These are phyloP conservation scores for Ochromonas danica DNA, from an alignment of 108 stramenopile genomes.

Conservation along the genomic window DNA sequence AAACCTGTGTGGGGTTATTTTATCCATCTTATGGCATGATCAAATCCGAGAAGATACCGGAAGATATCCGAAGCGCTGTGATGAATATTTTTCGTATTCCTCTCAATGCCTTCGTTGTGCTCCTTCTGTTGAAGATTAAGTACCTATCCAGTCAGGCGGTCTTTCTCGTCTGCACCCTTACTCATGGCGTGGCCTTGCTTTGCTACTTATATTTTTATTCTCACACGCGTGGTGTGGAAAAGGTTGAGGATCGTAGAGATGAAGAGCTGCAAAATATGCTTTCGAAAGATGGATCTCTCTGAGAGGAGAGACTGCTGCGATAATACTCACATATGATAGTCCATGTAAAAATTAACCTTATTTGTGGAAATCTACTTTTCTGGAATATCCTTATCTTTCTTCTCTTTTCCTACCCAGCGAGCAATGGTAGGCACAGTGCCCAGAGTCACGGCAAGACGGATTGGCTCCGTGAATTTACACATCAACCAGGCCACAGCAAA, in stretches of 20 bases:
- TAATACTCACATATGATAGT: no score
- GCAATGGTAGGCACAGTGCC: slow-evolving; percentile 69
- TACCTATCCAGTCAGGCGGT: slow-evolving; percentile 9
- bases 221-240: no score
- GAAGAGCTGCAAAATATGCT: no score
- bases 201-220: slow-evolving; percentile 36
- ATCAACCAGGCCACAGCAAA: slow-evolving; percentile 86
- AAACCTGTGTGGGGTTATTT: slow-evolving; percentile 39
- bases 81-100: slow-evolving; percentile 47
- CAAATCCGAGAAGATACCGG: slow-evolving; percentile 36
- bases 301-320: no score
- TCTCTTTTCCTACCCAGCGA: slow-evolving; percentile 51
- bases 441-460: slow-evolving; percentile 70
- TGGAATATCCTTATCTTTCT: no score
- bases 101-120: slow-evolving; percentile 39
- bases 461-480: slow-evolving; percentile 86
- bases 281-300: no score
- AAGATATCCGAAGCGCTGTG: slow-evolving; percentile 38
- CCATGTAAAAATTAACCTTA: no score
- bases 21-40: slow-evolving; percentile 43
- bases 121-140: slow-evolving; percentile 36
- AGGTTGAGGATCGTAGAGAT: no score
- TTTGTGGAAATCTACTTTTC: no score
- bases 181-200: slow-evolving; percentile 7
- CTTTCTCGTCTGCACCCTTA: slow-evolving; percentile 23